Percentiles rank a stretch among this genome's conserved stretches.
These are phyloP conservation scores for Sarocladiaceae sp. DNA, from an alignment of 2,329 filamentous ascomycete species.

Conservation along the genomic window DNA sequence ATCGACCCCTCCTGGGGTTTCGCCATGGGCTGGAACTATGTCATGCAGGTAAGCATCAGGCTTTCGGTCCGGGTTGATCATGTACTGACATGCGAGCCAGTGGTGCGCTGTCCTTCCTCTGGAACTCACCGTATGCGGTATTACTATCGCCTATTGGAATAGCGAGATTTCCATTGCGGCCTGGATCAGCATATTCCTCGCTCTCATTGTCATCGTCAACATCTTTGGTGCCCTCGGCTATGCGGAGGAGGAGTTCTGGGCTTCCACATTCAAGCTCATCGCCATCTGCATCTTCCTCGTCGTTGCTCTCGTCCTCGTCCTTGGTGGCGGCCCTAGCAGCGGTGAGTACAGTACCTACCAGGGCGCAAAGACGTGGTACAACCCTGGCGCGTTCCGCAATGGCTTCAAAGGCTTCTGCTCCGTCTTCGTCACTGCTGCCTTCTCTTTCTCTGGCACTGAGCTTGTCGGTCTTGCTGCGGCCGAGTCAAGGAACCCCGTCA, in stretches of 20 bases:
- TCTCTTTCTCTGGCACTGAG: slow-evolving; percentile 60
- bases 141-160: slow-evolving; percentile 48
- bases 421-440: slow-evolving; percentile 63
- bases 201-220: slow-evolving; percentile 40
- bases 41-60: slow-evolving; percentile 13
- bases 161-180: slow-evolving; percentile 35
- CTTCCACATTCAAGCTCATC: slow-evolving; percentile 45
- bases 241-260: slow-evolving; percentile 46
- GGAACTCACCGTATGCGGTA: slow-evolving; percentile 41
- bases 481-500: slow-evolving; percentile 57
- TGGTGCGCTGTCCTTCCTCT: slow-evolving; percentile 41
- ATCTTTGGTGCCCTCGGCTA: slow-evolving; percentile 45
- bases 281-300: slow-evolving; percentile 55
- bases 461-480: slow-evolving; percentile 62
- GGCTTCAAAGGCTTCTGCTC: slow-evolving; percentile 63
- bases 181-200: slow-evolving; percentile 46
- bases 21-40: slow-evolving; percentile 45
- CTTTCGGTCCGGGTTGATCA: too few relatives aligned
- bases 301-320: slow-evolving; percentile 46
- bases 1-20: slow-evolving; percentile 53
- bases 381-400: slow-evolving; percentile 50
- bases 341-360: slow-evolving; percentile 32
- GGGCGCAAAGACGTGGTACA: slow-evolving; percentile 35
- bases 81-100: slow-evolving; percentile 20
- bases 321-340: slow-evolving; percentile 44